Evolutionary conservation across 2,329 filamentous ascomycete genomes (phyloP).

Genomic region (Cercospora zeae-maydis): DNA sequence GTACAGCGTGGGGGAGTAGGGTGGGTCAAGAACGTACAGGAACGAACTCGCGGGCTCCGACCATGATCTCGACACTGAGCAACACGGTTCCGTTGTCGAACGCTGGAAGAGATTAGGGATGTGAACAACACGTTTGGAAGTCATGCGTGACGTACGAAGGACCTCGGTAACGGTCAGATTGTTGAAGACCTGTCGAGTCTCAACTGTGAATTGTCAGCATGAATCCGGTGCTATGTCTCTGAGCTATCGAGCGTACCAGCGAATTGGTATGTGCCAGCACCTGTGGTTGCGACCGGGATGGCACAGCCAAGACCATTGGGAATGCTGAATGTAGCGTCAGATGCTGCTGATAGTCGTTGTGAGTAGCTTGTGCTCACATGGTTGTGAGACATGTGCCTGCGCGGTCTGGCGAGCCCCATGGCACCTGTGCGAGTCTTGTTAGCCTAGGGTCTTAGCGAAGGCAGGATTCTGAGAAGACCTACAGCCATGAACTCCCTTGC

Average conservation of each 20-base stretch:
- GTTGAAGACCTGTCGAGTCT: constrained; percentile 19
- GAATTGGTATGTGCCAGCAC: constrained; percentile 19
- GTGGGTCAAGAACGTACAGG: background rate
- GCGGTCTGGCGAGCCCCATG: constrained; percentile 17
- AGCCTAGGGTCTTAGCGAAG: background rate
- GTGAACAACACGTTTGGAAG: background rate
- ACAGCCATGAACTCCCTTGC: constrained; percentile 8
- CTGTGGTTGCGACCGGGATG: constrained; percentile 20
- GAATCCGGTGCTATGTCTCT: background rate
- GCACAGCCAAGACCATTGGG: constrained; percentile 15
- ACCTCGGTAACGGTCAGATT: constrained; percentile 8
- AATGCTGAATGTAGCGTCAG: constrained; percentile 7
- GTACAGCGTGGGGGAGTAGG: background rate
- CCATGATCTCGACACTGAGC: constrained; percentile 10
- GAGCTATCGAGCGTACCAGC: background rate
- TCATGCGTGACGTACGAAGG: background rate
- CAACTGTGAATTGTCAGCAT: constrained; percentile 3
- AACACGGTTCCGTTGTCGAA: constrained; percentile 20
- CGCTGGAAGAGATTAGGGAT: background rate
- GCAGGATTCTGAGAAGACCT: background rate
- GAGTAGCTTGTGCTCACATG: constrained; percentile 1
- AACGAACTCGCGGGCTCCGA: constrained; percentile 11
- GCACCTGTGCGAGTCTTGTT: constrained; percentile 3
- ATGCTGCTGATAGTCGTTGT: background rate
- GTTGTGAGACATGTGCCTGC: constrained; percentile 13